phyloP scores from a whole-genome alignment of 2,329 filamentous ascomycete genomes.

The Dactylonectria estremocensis region DNA sequence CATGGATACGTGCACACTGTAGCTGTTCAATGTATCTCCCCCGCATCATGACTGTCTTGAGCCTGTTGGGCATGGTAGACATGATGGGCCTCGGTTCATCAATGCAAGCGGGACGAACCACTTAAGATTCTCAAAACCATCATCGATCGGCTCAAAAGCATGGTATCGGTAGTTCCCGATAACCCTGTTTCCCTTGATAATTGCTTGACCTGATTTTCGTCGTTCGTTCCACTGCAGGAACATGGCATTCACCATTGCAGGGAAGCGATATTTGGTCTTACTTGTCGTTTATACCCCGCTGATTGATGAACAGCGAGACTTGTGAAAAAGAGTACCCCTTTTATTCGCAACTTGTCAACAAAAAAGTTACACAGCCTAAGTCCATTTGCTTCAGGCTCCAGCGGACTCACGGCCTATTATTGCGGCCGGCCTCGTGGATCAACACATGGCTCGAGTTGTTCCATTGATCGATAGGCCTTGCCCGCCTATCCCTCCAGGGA shows the following conservation, averaged over 20 bases:
- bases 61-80: not conserved
- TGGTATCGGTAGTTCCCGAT: not conserved
- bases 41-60: not conserved
- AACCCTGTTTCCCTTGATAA: not conserved
- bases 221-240: not conserved
- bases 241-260: not conserved
- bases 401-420: not conserved
- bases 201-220: not conserved
- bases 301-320: not conserved
- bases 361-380: not conserved
- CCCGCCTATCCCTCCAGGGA: slow-evolving; percentile 3
- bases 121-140: not conserved
- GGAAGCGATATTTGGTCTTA: not conserved
- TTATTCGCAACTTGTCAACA: not conserved
- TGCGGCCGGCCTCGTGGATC: not conserved
- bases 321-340: not conserved
- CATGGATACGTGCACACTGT: too few species aligned
- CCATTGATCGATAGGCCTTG: not conserved
- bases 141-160: too few species aligned
- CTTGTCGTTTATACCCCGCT: not conserved
- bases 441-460: not conserved
- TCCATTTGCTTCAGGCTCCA: not conserved
- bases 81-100: not conserved
- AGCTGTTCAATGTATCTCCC: too few species aligned
- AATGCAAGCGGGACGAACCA: not conserved